Percentiles rank a stretch among this genome's conserved stretches.
Conservation (phyloP, 148 eudicot genomes). For the Dianthus caryophyllus region DNA sequence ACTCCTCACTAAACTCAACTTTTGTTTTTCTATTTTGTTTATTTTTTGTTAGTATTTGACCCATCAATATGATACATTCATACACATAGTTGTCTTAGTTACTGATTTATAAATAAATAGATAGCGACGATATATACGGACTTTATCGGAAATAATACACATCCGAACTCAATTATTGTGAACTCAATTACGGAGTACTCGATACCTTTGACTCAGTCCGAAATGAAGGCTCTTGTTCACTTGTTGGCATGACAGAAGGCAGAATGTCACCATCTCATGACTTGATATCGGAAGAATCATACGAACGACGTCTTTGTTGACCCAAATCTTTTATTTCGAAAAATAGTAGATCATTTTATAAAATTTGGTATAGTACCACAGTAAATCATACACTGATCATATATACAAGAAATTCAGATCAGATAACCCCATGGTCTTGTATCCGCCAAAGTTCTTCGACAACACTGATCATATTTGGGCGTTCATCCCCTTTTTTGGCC, state of each 20-base stretch:
- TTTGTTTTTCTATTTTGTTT: constrained; percentile 5
- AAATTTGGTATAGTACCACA: too few relatives aligned
- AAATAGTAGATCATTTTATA: too few relatives aligned
- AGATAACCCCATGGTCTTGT: background rate
- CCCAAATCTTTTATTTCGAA: too few relatives aligned
- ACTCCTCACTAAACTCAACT: constrained; percentile 8
- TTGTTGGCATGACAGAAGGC: background rate
- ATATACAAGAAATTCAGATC: too few relatives aligned
- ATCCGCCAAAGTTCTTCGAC: constrained; percentile 14
- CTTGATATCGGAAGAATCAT: too few relatives aligned
- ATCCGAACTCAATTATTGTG: too few relatives aligned
- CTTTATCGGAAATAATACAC: too few relatives aligned
- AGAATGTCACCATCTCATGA: background rate
- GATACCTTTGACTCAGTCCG: background rate
- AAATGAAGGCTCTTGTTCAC: background rate
- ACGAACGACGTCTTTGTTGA: too few relatives aligned
- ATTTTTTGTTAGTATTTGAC: constrained; percentile 19
- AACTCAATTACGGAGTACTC: too few relatives aligned
- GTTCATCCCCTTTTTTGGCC: constrained; percentile 21
- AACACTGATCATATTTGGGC: constrained; percentile 30
- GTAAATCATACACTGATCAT: too few relatives aligned
- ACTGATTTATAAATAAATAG: background rate
- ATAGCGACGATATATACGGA: background rate
- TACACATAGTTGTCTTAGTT: background rate
- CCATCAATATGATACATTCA: constrained; percentile 10